Conservation (phyloP, 2,329 filamentous ascomycete species). For the Penicillium griseofulvum region DNA sequence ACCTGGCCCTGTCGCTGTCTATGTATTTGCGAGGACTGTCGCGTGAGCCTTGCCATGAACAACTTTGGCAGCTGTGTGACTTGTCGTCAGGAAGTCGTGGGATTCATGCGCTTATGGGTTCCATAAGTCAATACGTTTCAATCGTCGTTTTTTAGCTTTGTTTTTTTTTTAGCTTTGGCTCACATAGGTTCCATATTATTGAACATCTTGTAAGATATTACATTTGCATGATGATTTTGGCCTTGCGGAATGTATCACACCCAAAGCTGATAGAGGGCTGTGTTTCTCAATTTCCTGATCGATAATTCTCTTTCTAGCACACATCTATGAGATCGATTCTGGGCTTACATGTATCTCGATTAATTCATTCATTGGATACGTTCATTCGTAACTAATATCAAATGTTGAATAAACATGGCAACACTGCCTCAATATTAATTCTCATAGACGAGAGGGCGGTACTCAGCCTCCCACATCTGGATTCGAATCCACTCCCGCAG, state of each 20-base stretch:
- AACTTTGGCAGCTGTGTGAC: constrained; percentile 97
- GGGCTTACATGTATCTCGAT: not conserved
- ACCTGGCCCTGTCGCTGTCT: constrained; percentile 96
- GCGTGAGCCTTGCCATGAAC: constrained; percentile 90
- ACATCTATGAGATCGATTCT: not conserved
- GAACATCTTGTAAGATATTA: constrained; percentile 19
- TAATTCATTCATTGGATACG: not conserved
- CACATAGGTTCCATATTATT: constrained; percentile 2
- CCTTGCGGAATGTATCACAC: not conserved
- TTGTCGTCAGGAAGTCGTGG: constrained; percentile 81
- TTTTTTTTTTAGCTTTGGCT: not conserved
- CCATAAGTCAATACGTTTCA: constrained; percentile 48
- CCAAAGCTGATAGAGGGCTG: not conserved
- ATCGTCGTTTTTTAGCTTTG: not conserved
- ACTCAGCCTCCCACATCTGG: constrained; percentile 45
- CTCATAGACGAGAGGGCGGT: constrained; percentile 28
- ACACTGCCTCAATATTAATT: not conserved
- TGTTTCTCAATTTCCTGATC: not conserved
- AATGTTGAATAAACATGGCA: no score
- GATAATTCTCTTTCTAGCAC: not conserved
- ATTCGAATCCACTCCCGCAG: constrained; percentile 41
- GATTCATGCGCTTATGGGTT: constrained; percentile 88
- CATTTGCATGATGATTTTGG: constrained; percentile 5
- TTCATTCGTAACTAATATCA: not conserved
- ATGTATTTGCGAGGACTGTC: constrained; percentile 90